Base-by-base conservation (phyloP, 2,329 filamentous ascomycete species). In the Fusarium camptoceras region DNA sequence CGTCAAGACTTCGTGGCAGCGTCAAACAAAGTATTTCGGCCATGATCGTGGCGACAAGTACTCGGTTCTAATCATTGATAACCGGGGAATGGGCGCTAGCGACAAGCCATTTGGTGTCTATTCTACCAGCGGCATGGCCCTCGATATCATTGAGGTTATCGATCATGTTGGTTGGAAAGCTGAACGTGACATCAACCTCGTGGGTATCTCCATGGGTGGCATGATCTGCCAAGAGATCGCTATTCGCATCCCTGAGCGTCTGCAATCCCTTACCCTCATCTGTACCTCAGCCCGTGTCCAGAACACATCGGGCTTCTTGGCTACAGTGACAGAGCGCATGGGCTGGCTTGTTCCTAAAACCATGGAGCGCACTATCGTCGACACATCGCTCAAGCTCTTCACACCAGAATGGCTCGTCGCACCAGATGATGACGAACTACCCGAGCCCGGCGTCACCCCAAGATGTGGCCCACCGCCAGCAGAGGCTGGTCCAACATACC, bases 201-300 rank as follows among this genome's bases (percentile, higher is more conserved):
- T 92, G 34, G 94, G 94, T 59, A 89, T 95, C 70, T 93, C 91
- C 63, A 92, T 97, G 87, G 94, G 94, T 68, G 94, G 94, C 75
- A 97, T 97, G 94, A 95, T 97, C 74, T 89, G 92, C 4, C 94
- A 97, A 80, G 94, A 97, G 81, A 76, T 97, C 6, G 88, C 86
- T 24, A 83, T 80, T 71, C 78, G 83, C n/a, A 80, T 83, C 30
- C 88, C 89, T 0, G 67, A 80, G 15, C 82, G 86, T 48, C 77
- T 92, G 55, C 81, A 82, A 25, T 87, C 85, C 18, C 81, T 93
- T 20, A 85, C 81, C 34, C 84, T 93, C 5, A 79, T 90, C 66
- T 89, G 86, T 77, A 92, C 90, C 4, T 87, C 89, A 2, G 86
- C 89, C 7, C 77, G 78, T 34, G 83, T 91, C 61, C 86, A 89